These are phyloP conservation scores for Talaromyces marneffei DNA, from an alignment of 2,329 filamentous ascomycete genomes.

Conservation along the genomic window DNA sequence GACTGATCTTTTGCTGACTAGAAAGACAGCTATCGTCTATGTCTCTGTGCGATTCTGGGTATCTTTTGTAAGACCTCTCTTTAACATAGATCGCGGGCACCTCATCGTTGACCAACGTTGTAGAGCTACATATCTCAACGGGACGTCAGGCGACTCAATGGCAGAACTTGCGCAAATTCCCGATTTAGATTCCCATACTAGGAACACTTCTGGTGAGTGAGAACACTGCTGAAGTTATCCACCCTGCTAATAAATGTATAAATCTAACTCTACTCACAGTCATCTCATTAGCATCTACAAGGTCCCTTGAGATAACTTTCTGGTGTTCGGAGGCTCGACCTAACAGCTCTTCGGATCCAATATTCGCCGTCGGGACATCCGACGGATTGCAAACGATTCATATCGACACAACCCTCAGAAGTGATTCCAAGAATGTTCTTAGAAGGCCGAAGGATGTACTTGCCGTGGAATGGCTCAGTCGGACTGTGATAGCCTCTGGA, in stretches of 20 bases:
- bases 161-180: neutral
- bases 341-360: conserved; percentile 19
- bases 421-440: neutral
- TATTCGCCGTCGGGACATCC: conserved; percentile 36
- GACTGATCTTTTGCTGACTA: neutral
- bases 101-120: neutral
- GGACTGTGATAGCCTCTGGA: conserved; percentile 32
- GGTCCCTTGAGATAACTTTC: conserved; percentile 20
- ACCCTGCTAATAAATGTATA: neutral
- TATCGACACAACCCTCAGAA: conserved; percentile 9
- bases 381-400: conserved; percentile 31
- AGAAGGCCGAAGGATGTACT: conserved; percentile 18
- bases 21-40: conserved; percentile 21
- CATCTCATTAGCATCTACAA: too few relatives aligned
- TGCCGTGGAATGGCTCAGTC: conserved; percentile 36
- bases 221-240: neutral
- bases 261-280: neutral
- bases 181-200: neutral
- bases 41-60: conserved; percentile 31
- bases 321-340: conserved; percentile 36
- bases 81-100: neutral
- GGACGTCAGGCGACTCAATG: neutral
- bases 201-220: neutral
- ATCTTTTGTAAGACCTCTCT: conserved; percentile 26
- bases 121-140: neutral